These are phyloP conservation scores for Lathyrus sativus DNA, from an alignment of 306 rosid species.

Conservation along the genomic window DNA sequence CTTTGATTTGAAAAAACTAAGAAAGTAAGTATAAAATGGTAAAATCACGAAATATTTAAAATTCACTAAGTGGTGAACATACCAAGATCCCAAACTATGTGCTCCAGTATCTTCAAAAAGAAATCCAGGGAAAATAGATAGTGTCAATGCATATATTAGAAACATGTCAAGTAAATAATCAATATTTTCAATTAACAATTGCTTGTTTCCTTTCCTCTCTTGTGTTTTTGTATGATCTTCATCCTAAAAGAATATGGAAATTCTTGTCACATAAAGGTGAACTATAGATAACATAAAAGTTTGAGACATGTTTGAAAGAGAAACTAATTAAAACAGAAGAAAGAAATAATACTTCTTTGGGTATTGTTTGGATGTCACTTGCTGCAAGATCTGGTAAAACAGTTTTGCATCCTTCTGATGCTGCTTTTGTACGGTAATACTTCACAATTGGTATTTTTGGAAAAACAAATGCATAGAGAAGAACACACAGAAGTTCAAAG, in stretches of 20 bases:
- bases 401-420: conserved; percentile 89
- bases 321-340: neutral
- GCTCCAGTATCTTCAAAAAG: conserved; percentile 86
- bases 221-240: conserved; percentile 45
- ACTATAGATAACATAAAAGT: neutral
- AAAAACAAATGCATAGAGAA: conserved; percentile 71
- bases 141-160: conserved; percentile 61
- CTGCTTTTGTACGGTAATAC: conserved; percentile 82
- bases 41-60: neutral
- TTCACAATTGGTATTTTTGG: conserved; percentile 82
- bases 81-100: conserved; percentile 86
- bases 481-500: conserved; percentile 78
- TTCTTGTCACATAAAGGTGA: conserved; percentile 2
- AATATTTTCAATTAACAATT: conserved; percentile 69
- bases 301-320: neutral
- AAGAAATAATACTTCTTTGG: conserved; percentile 41
- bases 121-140: conserved; percentile 92
- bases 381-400: conserved; percentile 91
- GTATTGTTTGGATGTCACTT: conserved; percentile 65
- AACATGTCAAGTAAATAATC: conserved; percentile 80
- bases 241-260: conserved; percentile 47
- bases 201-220: conserved; percentile 68
- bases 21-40: neutral
- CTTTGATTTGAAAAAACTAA: neutral
- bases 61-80: conserved; percentile 10